These are phyloP conservation scores for Colletotrichum euphorbiae DNA, from an alignment of 2,329 filamentous ascomycete genomes.

Conservation along the genomic window DNA sequence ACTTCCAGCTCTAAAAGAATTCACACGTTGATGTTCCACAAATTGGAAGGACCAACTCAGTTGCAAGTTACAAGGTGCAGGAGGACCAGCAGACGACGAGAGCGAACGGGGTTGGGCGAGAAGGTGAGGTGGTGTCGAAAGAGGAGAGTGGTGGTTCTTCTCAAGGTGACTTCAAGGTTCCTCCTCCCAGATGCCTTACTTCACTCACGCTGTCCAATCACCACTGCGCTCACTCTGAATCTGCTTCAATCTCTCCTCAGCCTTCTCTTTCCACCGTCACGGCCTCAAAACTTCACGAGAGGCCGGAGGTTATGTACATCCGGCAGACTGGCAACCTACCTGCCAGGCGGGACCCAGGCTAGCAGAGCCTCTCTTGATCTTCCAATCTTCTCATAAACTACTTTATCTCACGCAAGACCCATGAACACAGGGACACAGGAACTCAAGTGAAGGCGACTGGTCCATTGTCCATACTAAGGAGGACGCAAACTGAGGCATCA, in stretches of 20 bases:
- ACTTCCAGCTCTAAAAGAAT: too few species aligned
- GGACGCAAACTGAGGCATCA: too few species aligned
- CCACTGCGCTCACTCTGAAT: not conserved
- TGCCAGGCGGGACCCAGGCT: too few species aligned
- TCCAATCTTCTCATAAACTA: too few species aligned
- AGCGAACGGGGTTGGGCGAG: too few species aligned
- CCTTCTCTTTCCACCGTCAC: not conserved
- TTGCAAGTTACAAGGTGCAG: not conserved
- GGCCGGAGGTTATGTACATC: not conserved
- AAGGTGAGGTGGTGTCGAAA: slow-evolving; percentile 25
- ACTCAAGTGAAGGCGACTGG: too few species aligned
- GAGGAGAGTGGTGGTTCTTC: slow-evolving; percentile 32
- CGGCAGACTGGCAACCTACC: not conserved
- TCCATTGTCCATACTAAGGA: too few species aligned
- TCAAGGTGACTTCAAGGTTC: not conserved
- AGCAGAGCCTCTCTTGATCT: too few species aligned
- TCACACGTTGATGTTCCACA: too few species aligned
- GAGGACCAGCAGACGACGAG: not conserved
- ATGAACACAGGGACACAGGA: too few species aligned
- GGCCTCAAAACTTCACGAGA: not conserved
- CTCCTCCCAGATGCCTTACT: not conserved
- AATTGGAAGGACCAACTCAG: not conserved
- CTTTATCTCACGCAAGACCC: too few species aligned
- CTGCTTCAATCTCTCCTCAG: not conserved
- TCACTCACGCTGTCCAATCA: not conserved